Base-by-base conservation (phyloP, 257 asterid species). In the Solanum sejunctum region DNA sequence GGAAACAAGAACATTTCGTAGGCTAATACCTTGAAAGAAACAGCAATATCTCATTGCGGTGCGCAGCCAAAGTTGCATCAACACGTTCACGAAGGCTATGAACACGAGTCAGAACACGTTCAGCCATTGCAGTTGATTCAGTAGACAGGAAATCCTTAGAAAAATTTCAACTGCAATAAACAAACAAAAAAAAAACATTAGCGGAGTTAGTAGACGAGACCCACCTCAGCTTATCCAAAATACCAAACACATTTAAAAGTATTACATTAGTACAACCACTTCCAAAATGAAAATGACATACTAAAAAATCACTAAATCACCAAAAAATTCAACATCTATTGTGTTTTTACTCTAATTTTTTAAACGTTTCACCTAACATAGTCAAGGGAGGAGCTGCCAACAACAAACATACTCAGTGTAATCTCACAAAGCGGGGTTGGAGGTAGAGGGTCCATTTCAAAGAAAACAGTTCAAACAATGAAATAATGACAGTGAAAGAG, bases 31-130 rank as follows among this genome's bases (percentile, higher is more conserved):
- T 94, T 0, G 97, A 89, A 5, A 96, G 85, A 63, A 96, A 96
- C 87, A 90, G 83, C 82, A 96, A 45, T 56, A 96, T 88, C 86
- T 94, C 98, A 60, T 91, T 87, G 89, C 97, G 98, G 51, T 93
- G 96, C 71, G 96, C 93, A 64, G 95, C 92, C 72, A 96, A 91
- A 9, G 97, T 96, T 83, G 97, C 92, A 54, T 96, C 98, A 89
- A 96, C 86, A 47, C 95, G 96, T 84, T 96, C 99, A 1, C 94
- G 95, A 67, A 94, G 98, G 89, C 98, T 96, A 91, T 96, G 98
- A 80, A 94, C 98, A 23, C 98, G 97, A 36, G 92, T 91, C 45
- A 93, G 90, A 84, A 92, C 97, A 86, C 91, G 97, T 85, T 96
- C 98, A 89, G 94, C 95, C 99, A 93, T 95, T 78, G 91, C 17